These are phyloP conservation scores for Kodamaea fungicola DNA, from an alignment of 1,139 yeast genomes.

Conservation along the genomic window DNA sequence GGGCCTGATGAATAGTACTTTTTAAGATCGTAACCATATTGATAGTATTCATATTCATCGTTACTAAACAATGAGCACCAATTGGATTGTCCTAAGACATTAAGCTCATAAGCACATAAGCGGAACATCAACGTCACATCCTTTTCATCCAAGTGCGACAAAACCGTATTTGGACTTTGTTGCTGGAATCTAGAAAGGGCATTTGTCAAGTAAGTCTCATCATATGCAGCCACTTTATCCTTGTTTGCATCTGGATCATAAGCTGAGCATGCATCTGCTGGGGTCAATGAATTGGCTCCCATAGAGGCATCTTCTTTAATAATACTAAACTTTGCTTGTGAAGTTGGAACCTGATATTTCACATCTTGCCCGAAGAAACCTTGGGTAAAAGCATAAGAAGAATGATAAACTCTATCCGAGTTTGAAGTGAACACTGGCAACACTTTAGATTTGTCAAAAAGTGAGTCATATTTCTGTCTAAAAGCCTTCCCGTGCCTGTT, in stretches of 20 bases:
- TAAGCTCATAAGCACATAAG: conserved; percentile 54
- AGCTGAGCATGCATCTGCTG: conserved; percentile 22
- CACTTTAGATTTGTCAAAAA: conserved; percentile 14
- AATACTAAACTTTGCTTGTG: conserved; percentile 17
- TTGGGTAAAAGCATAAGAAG: conserved; percentile 29
- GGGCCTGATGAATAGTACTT: conserved; percentile 51
- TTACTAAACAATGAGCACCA: conserved; percentile 51
- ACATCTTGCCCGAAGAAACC: conserved; percentile 21
- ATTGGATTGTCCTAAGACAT: conserved; percentile 44
- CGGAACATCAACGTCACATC: conserved; percentile 39
- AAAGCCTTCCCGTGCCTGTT: conserved; percentile 32
- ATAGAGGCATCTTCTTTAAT: conserved; percentile 22
- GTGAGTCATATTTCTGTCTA: conserved; percentile 29
- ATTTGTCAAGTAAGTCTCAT: conserved; percentile 25
- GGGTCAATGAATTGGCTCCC: conserved; percentile 32
- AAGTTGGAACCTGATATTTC: conserved; percentile 6
- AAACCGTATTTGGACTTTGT: conserved; percentile 37
- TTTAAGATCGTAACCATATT: conserved; percentile 42
- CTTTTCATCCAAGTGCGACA: conserved; percentile 20
- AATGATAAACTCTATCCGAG: conserved; percentile 28
- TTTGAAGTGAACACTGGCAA: conserved; percentile 35
- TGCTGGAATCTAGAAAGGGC: conserved; percentile 38
- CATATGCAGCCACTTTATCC: conserved; percentile 13
- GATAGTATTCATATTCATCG: conserved; percentile 43
- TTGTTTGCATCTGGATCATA: conserved; percentile 13